Conservation (phyloP, 257 asterid species). For the Vinca minor region DNA sequence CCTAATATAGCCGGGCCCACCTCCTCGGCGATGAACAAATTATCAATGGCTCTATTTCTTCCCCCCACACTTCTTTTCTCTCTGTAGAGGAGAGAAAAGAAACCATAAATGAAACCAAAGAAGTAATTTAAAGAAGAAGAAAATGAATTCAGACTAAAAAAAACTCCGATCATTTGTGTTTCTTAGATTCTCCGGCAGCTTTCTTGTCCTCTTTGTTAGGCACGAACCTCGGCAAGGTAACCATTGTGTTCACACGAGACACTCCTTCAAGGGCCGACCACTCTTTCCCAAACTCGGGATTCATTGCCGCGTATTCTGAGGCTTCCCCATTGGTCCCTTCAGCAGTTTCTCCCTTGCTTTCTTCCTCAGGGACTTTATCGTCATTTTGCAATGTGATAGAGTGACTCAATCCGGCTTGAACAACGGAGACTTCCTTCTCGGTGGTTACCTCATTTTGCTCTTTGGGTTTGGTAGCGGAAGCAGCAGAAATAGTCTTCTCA, state of each 20-base stretch:
- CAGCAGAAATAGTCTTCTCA: conserved; percentile 25
- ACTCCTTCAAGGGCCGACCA: conserved; percentile 83
- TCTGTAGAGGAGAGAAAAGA: conserved; percentile 21
- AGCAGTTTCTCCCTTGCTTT: conserved; percentile 24
- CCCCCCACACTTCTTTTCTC: conserved; percentile 4
- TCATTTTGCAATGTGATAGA: conserved; percentile 28
- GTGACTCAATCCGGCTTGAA: conserved; percentile 21
- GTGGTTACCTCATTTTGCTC: conserved; percentile 24
- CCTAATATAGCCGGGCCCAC: conserved; percentile 53
- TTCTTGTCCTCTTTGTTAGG: conserved; percentile 45
- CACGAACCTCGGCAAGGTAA: conserved; percentile 61
- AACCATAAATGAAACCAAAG: conserved; percentile 14
- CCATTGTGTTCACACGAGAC: conserved; percentile 57
- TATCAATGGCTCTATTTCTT: conserved; percentile 19
- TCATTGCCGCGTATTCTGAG: conserved; percentile 29
- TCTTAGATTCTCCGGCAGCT: conserved; percentile 33
- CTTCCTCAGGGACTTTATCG: conserved; percentile 18
- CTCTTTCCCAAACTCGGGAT: conserved; percentile 33
- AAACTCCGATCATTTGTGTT: conserved; percentile 28
- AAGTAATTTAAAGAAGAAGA: not conserved
- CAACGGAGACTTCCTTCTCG: conserved; percentile 12
- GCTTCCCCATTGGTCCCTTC: conserved; percentile 24
- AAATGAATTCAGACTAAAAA: conserved; percentile 17
- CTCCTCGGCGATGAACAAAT: conserved; percentile 31
- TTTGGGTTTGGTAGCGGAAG: conserved; percentile 27